Percentiles rank a stretch among this genome's conserved stretches.
Evolutionary conservation across 305 asterid species (phyloP).

Genomic region (Fraxinus xanthoxyloides): DNA sequence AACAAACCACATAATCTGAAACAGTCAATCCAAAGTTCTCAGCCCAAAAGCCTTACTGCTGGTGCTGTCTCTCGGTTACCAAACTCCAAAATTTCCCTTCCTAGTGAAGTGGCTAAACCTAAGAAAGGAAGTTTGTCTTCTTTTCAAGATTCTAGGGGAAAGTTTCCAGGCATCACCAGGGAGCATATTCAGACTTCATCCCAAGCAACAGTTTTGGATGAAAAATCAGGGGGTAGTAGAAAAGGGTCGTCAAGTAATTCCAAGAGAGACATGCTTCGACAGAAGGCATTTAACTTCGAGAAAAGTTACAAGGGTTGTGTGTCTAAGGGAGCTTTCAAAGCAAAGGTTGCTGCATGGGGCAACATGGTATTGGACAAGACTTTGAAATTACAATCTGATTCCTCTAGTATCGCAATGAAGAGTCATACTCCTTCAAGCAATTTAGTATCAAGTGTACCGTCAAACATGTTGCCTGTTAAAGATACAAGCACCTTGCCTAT

Average conservation of each 20-base stretch:
- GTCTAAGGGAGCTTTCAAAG: constrained; percentile 65
- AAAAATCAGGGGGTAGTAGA: constrained; percentile 34
- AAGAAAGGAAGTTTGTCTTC: constrained; percentile 32
- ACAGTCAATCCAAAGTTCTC: constrained; percentile 26
- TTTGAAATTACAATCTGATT: constrained; percentile 38
- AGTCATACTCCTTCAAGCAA: constrained; percentile 24
- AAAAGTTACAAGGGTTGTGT: constrained; percentile 53
- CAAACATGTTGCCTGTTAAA: constrained; percentile 21
- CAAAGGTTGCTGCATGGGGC: constrained; percentile 62
- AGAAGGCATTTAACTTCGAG: constrained; percentile 59
- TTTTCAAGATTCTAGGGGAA: constrained; percentile 39
- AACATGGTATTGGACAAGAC: constrained; percentile 65
- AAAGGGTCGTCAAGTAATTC: constrained; percentile 40
- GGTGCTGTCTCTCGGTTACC: constrained; percentile 22
- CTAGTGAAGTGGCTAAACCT: constrained; percentile 22
- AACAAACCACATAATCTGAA: constrained; percentile 24
- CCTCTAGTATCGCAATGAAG: constrained; percentile 38
- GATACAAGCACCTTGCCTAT: constrained; percentile 19
- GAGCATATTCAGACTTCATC: constrained; percentile 24
- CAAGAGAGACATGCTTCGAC: constrained; percentile 61
- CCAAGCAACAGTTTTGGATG: constrained; percentile 34
- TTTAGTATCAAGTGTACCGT: constrained; percentile 21
- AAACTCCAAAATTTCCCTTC: constrained; percentile 18
- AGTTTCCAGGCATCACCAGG: constrained; percentile 24
- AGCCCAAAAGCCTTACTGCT: constrained; percentile 24